A percentile compares a stretch with the other conserved stretches of the same genome.
phyloP scores from a whole-genome alignment of 2,329 filamentous ascomycete genomes.

The Sclerotinia borealis region DNA sequence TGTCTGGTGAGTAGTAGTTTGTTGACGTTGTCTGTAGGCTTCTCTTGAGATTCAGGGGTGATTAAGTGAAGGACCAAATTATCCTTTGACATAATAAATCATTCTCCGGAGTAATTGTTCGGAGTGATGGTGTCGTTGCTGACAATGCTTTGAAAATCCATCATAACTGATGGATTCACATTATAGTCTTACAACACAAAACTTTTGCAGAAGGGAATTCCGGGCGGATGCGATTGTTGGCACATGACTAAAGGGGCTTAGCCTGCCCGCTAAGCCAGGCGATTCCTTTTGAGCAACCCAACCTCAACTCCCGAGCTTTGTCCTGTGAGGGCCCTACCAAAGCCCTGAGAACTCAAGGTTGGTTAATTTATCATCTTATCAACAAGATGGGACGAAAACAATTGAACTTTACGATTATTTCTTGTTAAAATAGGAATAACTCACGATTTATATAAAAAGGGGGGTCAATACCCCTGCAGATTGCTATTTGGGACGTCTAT shows the following conservation, averaged over 20 bases:
- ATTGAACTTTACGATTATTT: neutral
- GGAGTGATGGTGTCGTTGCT: neutral
- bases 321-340: neutral
- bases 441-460: neutral
- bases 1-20: neutral
- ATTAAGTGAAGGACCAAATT: neutral
- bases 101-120: too few species aligned
- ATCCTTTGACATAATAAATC: neutral
- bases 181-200: constrained; percentile 1
- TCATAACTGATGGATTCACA: neutral
- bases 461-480: neutral
- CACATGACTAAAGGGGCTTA: constrained; percentile 4
- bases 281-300: constrained; percentile 2
- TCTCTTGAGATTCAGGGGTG: constrained; percentile 10
- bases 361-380: neutral
- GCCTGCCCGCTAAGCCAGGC: constrained; percentile 12
- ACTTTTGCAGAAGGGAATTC: constrained; percentile 7
- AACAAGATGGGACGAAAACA: neutral
- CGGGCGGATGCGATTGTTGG: constrained; percentile 10
- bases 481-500: neutral
- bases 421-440: neutral
- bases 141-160: neutral
- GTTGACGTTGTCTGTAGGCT: neutral
- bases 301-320: constrained; percentile 7
- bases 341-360: neutral